A percentile compares a stretch with the other conserved stretches of the same genome.
phyloP scores from a whole-genome alignment of 805 yeast species.

The Kuraishia molischiana region DNA sequence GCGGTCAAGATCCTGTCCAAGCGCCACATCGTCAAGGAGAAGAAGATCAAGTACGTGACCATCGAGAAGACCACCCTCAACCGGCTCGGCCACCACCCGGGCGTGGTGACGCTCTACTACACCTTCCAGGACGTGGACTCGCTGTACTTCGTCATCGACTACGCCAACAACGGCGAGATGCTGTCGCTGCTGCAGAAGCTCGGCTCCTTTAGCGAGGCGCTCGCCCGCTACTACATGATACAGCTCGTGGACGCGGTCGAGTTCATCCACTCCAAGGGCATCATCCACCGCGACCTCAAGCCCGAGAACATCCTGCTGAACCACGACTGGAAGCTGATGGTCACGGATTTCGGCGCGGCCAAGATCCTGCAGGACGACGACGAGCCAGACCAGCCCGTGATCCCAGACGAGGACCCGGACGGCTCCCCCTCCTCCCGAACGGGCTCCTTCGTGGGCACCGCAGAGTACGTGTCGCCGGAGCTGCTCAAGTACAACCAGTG shows the following conservation, averaged over 20 bases:
- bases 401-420: not conserved
- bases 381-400: not conserved
- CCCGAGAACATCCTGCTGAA: slow-evolving; percentile 89
- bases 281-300: slow-evolving; percentile 88
- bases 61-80: slow-evolving; percentile 89
- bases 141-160: slow-evolving; percentile 85
- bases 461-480: slow-evolving; percentile 95
- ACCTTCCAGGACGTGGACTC: slow-evolving; percentile 91
- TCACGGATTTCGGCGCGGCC: slow-evolving; percentile 98
- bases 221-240: slow-evolving; percentile 71
- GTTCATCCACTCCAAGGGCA: slow-evolving; percentile 83
- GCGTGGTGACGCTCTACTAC: slow-evolving; percentile 82
- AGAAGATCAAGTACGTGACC: slow-evolving; percentile 90
- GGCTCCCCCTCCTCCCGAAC: slow-evolving; percentile 16
- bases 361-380: slow-evolving; percentile 45
- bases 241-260: slow-evolving; percentile 88
- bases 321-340: slow-evolving; percentile 77
- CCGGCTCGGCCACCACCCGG: slow-evolving; percentile 86
- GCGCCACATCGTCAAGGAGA: slow-evolving; percentile 87
- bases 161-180: slow-evolving; percentile 93
- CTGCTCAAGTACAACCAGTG: slow-evolving; percentile 67
- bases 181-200: slow-evolving; percentile 65
- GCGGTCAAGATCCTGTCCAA: slow-evolving; percentile 91
- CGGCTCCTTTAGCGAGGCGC: slow-evolving; percentile 68
- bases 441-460: slow-evolving; percentile 94